Conservation (phyloP, 345 rosid species). For the Populus simonii region DNA sequence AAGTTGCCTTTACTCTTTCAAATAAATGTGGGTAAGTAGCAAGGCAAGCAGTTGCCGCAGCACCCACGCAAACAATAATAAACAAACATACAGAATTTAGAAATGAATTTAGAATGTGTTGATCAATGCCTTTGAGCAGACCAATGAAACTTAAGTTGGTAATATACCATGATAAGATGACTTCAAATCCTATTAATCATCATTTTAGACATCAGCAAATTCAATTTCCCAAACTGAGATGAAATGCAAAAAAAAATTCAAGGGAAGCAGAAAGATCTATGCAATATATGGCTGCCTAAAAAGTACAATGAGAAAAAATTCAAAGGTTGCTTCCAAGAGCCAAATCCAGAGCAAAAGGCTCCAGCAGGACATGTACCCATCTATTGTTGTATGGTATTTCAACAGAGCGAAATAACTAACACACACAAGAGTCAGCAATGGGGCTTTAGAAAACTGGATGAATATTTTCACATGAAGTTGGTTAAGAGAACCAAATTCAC, state of each 20-base stretch:
- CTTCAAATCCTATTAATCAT: neutral
- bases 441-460: too few species aligned
- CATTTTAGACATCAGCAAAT: neutral
- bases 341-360: too few species aligned
- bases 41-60: neutral
- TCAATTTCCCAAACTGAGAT: neutral
- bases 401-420: neutral
- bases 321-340: too few species aligned
- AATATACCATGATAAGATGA: neutral
- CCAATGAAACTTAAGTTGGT: neutral
- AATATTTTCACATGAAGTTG: neutral
- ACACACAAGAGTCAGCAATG: neutral
- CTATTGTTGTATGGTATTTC: neutral
- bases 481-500: too few species aligned
- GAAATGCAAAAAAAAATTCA: neutral
- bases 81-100: neutral
- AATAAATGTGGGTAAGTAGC: neutral
- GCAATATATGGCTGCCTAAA: too few species aligned
- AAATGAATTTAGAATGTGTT: neutral
- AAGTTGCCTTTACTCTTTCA: neutral
- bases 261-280: neutral
- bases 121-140: neutral
- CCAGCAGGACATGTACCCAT: too few species aligned
- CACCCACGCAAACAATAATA: neutral
- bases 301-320: too few species aligned